Base-by-base conservation (phyloP, 371 early-diverging fungal species). In the Blastocladiella emersonii region DNA sequence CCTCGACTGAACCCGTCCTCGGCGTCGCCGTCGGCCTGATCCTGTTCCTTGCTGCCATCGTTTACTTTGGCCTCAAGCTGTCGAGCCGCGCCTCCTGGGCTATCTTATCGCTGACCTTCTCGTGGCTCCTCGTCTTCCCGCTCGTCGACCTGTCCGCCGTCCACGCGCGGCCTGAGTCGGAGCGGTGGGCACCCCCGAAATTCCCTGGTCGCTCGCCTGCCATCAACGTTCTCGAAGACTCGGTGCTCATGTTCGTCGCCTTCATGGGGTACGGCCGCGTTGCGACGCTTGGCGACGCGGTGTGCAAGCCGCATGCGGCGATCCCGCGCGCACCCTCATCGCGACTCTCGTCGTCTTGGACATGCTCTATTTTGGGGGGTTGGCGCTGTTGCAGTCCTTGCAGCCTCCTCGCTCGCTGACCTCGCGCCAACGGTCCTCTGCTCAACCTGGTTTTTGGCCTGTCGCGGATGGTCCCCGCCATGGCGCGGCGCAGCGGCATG, bases 191-290 rank as follows among this genome's bases (percentile, higher is more conserved):
- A 3, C 10, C 59, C 0, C 41, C 37, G 23, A 25, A 19, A 13
- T 34, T 35, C 32, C 37, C 25, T 7, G 37, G n/a, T 15, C 59
- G 59, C 13, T 59, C 59, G 0, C 59, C 59, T 21, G 37, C 15
- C 17, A 15, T 34, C 19, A 59, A 59, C 44, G 13, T 37, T 1
- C 44, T 59, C 37, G 59, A 59, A 59, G 59, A 34, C 25, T 41
- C 59, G 27, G 59, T 39, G 25, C 25, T 59, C 37, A 59, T 59
- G 59, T 59, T 59, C 37, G 59, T 59, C 32, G 59, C 59, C 15
- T 59, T 59, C 21, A 59, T 39, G 27, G 59, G 59, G 0, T 59
- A 59, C 44, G 59, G 59, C 30, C 59, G 59, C 12, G 43, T 59
- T 0, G 59, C 59, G 21, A 59, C 59, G 37, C 37, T 59, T 7